Conservation (phyloP, 176 grass and related monocot species). For the Cenchrus purpureus region DNA sequence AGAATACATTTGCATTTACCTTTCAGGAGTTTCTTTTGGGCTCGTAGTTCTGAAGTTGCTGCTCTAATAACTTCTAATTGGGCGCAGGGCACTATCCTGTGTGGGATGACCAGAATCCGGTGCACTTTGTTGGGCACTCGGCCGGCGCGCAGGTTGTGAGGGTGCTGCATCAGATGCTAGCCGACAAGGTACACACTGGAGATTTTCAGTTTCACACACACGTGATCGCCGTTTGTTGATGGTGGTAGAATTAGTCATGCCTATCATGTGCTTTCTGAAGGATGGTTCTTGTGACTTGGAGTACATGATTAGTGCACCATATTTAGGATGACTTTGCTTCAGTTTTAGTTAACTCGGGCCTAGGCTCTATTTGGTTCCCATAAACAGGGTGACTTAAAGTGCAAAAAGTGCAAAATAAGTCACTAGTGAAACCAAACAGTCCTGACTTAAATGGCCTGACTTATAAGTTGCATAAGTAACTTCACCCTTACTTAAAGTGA, state of each 20-base stretch:
- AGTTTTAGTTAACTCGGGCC: slow-evolving; percentile 35
- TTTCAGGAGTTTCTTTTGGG: neutral
- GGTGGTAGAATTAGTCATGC: slow-evolving; percentile 38
- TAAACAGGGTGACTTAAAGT: no score
- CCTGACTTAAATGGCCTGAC: no score
- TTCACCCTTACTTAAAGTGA: no score
- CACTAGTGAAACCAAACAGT: no score
- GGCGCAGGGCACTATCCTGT: slow-evolving; percentile 84
- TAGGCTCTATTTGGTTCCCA: no score
- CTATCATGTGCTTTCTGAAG: slow-evolving; percentile 49
- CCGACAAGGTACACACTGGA: slow-evolving; percentile 75
- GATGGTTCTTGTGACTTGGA: slow-evolving; percentile 46
- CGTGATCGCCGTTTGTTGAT: neutral
- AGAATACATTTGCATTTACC: neutral
- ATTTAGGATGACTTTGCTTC: slow-evolving; percentile 33
- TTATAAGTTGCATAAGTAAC: no score
- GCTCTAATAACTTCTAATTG: slow-evolving; percentile 10
- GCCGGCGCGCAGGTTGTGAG: slow-evolving; percentile 90
- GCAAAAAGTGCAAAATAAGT: no score
- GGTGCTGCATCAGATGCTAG: slow-evolving; percentile 92
- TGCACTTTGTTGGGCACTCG: slow-evolving; percentile 97
- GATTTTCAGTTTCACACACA: slow-evolving; percentile 31
- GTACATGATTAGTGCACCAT: neutral
- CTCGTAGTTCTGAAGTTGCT: neutral
- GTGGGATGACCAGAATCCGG: slow-evolving; percentile 79